A percentile compares a stretch with the other conserved stretches of the same genome.
Evolutionary conservation across 352 stramenopile species (phyloP).

Genomic region (Peronospora tabacina): DNA sequence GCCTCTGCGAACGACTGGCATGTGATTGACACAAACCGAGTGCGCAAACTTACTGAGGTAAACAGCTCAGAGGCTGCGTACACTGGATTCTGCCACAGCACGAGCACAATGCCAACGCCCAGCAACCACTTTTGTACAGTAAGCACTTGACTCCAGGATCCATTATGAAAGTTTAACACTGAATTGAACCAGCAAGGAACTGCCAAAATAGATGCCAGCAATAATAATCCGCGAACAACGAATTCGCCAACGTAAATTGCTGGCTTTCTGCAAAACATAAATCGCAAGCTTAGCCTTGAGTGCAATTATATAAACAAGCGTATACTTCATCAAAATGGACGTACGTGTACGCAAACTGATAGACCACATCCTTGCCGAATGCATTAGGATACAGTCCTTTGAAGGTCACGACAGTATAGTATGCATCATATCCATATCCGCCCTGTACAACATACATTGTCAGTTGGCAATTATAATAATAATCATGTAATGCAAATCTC

Average conservation of each 20-base stretch:
- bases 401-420: constrained; percentile 53
- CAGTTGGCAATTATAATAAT: not conserved
- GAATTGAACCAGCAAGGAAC: constrained; percentile 69
- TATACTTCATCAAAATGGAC: constrained; percentile 7
- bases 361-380: constrained; percentile 55
- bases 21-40: constrained; percentile 51
- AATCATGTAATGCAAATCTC: not conserved
- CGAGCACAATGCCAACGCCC: constrained; percentile 53
- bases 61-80: constrained; percentile 58
- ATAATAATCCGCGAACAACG: constrained; percentile 46
- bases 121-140: constrained; percentile 69
- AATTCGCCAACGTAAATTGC: constrained; percentile 63
- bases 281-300: constrained; percentile 1
- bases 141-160: constrained; percentile 46
- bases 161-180: constrained; percentile 44
- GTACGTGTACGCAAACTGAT: constrained; percentile 80
- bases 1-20: constrained; percentile 65
- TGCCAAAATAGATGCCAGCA: constrained; percentile 49
- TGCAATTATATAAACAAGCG: not conserved
- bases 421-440: constrained; percentile 53
- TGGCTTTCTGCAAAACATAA: constrained; percentile 44
- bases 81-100: constrained; percentile 82
- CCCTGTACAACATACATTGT: constrained; percentile 27
- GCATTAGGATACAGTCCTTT: constrained; percentile 68
- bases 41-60: constrained; percentile 44